These are phyloP conservation scores for Nepenthes alata DNA, from an alignment of 179 eudicot species.

Conservation along the genomic window DNA sequence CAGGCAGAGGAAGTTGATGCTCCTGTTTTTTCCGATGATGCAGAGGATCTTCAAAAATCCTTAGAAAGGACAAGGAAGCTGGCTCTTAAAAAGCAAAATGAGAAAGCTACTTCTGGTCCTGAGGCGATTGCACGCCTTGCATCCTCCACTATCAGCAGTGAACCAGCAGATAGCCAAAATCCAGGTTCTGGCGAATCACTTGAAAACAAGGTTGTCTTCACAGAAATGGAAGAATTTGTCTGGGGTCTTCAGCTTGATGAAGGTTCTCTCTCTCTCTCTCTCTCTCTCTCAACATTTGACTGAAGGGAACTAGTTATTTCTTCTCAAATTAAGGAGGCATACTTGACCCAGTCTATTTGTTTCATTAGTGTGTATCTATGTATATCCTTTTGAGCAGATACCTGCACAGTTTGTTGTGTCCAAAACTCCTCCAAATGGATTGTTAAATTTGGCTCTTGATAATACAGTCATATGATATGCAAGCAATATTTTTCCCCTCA, in stretches of 20 bases:
- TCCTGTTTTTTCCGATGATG: slow-evolving; percentile 47
- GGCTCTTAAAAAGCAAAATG: slow-evolving; percentile 63
- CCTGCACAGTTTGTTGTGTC: too few relatives aligned
- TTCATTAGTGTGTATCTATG: background rate
- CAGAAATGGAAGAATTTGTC: slow-evolving; percentile 99
- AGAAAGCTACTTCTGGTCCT: slow-evolving; percentile 31
- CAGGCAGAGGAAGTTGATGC: slow-evolving; percentile 43
- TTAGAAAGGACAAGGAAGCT: slow-evolving; percentile 76
- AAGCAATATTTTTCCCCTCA: too few relatives aligned
- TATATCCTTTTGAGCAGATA: background rate
- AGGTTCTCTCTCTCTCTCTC: slow-evolving; percentile 30
- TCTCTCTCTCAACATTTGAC: background rate
- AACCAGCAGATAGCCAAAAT: slow-evolving; percentile 34
- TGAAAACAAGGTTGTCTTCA: slow-evolving; percentile 83
- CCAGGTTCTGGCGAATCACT: slow-evolving; percentile 38
- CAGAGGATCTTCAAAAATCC: slow-evolving; percentile 69
- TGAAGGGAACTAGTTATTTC: background rate
- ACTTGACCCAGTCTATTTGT: background rate
- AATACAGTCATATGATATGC: too few relatives aligned
- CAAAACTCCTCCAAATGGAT: too few relatives aligned
- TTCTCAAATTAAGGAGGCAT: too few relatives aligned
- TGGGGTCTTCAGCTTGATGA: slow-evolving; percentile 95
- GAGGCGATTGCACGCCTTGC: slow-evolving; percentile 63
- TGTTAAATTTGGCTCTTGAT: too few relatives aligned
- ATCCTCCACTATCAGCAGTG: slow-evolving; percentile 24